Conservation (phyloP, 1,284 basidiomycete species). For the Apiotrichum gracile region DNA sequence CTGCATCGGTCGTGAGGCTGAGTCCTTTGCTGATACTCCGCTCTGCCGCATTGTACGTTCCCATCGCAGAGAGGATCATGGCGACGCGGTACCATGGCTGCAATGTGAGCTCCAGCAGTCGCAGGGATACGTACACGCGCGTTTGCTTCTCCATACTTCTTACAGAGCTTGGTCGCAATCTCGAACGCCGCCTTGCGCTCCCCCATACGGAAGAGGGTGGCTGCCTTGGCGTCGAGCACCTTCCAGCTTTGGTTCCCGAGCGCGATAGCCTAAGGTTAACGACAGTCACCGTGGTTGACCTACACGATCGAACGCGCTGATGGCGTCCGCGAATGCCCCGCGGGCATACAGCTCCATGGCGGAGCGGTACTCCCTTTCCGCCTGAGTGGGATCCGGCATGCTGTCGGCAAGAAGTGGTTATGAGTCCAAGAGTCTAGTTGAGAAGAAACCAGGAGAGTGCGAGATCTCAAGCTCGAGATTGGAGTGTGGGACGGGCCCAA, state of each 20-base stretch:
- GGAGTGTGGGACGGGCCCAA: neutral
- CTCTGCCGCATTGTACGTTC: conserved; percentile 11
- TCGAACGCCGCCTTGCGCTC: conserved; percentile 21
- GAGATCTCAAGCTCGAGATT: neutral
- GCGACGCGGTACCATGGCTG: conserved; percentile 33
- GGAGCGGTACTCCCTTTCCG: conserved; percentile 7
- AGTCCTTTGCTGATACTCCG: conserved; percentile 7
- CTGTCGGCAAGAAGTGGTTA: neutral
- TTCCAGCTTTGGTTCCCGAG: conserved; percentile 21
- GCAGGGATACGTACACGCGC: neutral
- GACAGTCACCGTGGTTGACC: neutral
- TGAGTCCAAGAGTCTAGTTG: neutral
- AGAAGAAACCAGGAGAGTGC: neutral
- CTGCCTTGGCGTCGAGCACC: conserved; percentile 25
- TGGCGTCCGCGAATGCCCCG: conserved; percentile 14
- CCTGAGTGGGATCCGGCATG: conserved; percentile 6
- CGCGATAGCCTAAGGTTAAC: conserved; percentile 19
- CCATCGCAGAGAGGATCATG: conserved; percentile 12
- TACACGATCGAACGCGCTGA: conserved; percentile 21
- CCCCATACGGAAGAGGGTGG: conserved; percentile 21
- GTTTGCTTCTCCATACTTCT: conserved; percentile 20
- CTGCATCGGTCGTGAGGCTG: neutral
- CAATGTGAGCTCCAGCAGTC: neutral
- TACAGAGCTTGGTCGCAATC: conserved; percentile 19
- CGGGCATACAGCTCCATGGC: conserved; percentile 11